Conservation (phyloP, 2,329 filamentous ascomycete genomes). For the Mariannaea sp. region DNA sequence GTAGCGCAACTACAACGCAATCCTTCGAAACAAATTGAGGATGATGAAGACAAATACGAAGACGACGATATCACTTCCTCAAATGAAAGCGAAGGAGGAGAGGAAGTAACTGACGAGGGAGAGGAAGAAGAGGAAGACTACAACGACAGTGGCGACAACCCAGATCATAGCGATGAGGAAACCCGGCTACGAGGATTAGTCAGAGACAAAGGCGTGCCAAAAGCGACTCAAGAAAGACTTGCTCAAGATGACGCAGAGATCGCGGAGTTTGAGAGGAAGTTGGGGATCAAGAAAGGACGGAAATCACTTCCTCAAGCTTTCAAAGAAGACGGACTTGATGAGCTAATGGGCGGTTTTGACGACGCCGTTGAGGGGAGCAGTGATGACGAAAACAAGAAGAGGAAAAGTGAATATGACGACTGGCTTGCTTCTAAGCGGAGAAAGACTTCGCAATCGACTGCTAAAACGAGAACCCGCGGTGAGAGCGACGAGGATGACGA, state of each 20-base stretch:
- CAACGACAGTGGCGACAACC: constrained; percentile 26
- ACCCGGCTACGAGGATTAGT: constrained; percentile 34
- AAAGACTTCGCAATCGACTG: constrained; percentile 45
- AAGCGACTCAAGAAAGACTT: constrained; percentile 57
- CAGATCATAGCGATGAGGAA: constrained; percentile 36
- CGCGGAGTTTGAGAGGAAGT: constrained; percentile 80
- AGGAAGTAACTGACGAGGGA: constrained; percentile 36
- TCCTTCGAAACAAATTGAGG: constrained; percentile 8
- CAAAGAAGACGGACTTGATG: constrained; percentile 81
- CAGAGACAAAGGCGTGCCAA: constrained; percentile 24
- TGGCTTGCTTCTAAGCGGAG: constrained; percentile 64
- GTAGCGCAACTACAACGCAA: constrained; percentile 10
- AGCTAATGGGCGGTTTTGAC: constrained; percentile 70
- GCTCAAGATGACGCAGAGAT: constrained; percentile 89
- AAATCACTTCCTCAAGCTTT: constrained; percentile 76
- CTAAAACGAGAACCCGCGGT: constrained; percentile 21
- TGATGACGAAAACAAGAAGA: constrained; percentile 64
- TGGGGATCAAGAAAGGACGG: constrained; percentile 78
- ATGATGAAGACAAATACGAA: constrained; percentile 28
- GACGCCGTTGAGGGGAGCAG: constrained; percentile 49
- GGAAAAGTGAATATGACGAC: constrained; percentile 60
- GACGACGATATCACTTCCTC: no score
- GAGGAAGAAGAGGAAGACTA: constrained; percentile 36
- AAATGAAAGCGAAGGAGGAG: constrained; percentile 16
- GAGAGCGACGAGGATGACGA: constrained; percentile 38